Percentiles rank a stretch among this genome's conserved stretches.
These are phyloP conservation scores for Fraxinus paxiana DNA, from an alignment of 305 asterid genomes.

Conservation along the genomic window DNA sequence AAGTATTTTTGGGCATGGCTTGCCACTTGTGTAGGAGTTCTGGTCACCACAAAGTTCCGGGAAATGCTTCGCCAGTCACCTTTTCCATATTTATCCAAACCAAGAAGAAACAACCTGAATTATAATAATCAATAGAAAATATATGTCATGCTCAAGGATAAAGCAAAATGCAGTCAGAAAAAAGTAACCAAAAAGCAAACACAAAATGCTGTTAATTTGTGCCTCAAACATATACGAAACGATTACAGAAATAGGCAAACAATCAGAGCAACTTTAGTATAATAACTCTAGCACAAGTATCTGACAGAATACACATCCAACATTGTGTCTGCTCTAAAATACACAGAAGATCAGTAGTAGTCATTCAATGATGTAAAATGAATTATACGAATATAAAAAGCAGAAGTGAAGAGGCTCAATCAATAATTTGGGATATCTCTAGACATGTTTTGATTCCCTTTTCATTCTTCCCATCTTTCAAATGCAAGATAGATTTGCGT, in stretches of 20 bases:
- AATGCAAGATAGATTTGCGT: neutral
- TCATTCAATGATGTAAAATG: neutral
- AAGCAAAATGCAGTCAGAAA: neutral
- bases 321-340: neutral
- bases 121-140: no score
- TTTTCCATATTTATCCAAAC: constrained; percentile 77
- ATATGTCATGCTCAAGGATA: neutral
- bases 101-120: constrained; percentile 50
- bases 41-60: constrained; percentile 73
- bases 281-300: neutral
- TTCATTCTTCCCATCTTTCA: neutral
- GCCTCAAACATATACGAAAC: neutral
- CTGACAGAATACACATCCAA: neutral
- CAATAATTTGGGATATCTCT: neutral
- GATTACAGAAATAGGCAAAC: neutral
- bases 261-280: neutral
- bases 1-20: constrained; percentile 91
- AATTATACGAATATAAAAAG: neutral
- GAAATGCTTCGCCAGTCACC: constrained; percentile 95
- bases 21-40: constrained; percentile 92
- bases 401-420: neutral
- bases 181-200: neutral
- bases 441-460: neutral
- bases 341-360: neutral
- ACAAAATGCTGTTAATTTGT: neutral